Base-by-base conservation (phyloP, 2,329 filamentous ascomycete species). In the Fusarium domesticum region DNA sequence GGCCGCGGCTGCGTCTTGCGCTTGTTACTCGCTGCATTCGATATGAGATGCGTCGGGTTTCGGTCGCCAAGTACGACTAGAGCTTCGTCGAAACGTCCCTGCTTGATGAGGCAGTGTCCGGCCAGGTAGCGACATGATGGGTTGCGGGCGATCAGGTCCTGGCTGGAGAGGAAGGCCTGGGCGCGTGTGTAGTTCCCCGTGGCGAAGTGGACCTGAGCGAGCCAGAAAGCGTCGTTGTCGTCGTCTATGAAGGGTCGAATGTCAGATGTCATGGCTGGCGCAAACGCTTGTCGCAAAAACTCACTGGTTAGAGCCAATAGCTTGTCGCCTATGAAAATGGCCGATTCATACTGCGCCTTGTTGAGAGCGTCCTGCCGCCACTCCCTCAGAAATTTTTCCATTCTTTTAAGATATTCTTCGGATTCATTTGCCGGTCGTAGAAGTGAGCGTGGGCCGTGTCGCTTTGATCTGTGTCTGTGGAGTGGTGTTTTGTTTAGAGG, bases 251-350 rank as follows among this genome's bases (percentile, higher is more conserved):
- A 17, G 14, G 23, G 14, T 18, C 5, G 12, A 10, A n/a, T 35
- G 43, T 46, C 47, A 57, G 56, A 41, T 3, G 6, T 18, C 4
- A 6, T 8, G 37, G 31, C 17, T 36, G 11, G 11, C 16, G 6
- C 10, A 18, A 18, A 12, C 8, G 34, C 41, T 16, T 45, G 30
- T 42, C 37, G 37, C n/a, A 20, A n/a, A n/a, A 31, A 69, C 81
- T 56, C 70, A 96, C 92, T 89, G 30, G 92, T 97, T 62, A 98
- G 75, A 45, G 93, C 93, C 45, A 97, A 78, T 58, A 98, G 77
- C 74, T 98, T 98, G 77, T 98, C 93, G 53, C 90, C 93, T 54
- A 97, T 89, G 66, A 95, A 97, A 59, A 97, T 92, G 63, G 93
- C 93, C 25, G 92, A 89, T 55, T 97, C 92, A 68, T 96, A 91